phyloP scores from a whole-genome alignment of 139 green algal genomes.

The Chlamydomonas sp. region DNA sequence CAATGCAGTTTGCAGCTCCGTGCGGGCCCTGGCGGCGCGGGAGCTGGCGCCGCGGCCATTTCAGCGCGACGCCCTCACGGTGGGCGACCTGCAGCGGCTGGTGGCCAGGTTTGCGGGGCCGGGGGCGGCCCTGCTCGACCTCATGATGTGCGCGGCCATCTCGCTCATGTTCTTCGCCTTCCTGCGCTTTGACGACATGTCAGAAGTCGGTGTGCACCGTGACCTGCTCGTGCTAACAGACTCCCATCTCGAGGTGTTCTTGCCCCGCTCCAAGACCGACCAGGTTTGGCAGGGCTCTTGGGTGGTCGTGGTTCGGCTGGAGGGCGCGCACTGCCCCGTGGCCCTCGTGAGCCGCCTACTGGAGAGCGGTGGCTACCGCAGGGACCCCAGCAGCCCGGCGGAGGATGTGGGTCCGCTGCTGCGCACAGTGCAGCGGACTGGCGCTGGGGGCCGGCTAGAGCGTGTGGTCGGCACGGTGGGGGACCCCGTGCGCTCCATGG shows the following conservation, averaged over 20 bases:
- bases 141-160: background rate
- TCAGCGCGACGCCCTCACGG: background rate
- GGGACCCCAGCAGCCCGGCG: background rate
- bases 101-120: background rate
- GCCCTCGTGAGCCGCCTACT: background rate
- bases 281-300: background rate
- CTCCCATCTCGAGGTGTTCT: conserved; percentile 1
- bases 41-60: background rate
- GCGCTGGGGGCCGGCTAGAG: background rate
- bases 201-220: background rate
- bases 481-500: background rate
- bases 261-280: conserved; percentile 21
- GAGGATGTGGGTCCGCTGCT: conserved; percentile 24
- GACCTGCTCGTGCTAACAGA: conserved; percentile 12
- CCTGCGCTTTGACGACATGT: conserved; percentile 19
- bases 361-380: background rate
- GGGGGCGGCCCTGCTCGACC: background rate
- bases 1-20: background rate
- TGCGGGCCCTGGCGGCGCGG: background rate
- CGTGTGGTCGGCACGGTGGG: background rate
- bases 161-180: conserved; percentile 16
- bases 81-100: background rate
- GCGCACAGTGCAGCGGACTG: background rate
- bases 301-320: background rate
- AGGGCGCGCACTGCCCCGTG: conserved; percentile 2